These are phyloP conservation scores for Tolypocladium tundrense DNA, from an alignment of 2,329 filamentous ascomycete genomes.

Conservation along the genomic window DNA sequence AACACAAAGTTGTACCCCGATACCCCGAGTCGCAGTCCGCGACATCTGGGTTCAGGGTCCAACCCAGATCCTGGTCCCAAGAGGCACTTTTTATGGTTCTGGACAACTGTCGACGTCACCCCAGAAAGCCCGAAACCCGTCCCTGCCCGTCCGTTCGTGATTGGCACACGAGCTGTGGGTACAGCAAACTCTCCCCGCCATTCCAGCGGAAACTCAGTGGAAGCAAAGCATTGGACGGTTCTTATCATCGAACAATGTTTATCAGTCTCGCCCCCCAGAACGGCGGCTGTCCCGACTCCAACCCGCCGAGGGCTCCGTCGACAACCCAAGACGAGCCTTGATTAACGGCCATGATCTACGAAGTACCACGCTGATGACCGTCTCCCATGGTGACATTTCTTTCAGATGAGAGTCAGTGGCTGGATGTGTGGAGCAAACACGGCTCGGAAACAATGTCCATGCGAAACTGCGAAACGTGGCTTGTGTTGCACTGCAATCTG, in stretches of 20 bases:
- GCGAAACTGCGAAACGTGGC: too few species aligned
- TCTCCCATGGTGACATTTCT: too few species aligned
- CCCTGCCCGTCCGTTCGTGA: neutral
- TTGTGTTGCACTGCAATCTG: too few species aligned
- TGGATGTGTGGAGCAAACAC: too few species aligned
- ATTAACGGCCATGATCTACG: neutral
- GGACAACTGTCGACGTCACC: neutral
- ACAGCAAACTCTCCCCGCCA: neutral
- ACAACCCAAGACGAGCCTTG: neutral
- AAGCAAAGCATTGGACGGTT: neutral
- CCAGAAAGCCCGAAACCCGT: neutral
- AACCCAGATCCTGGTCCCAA: neutral
- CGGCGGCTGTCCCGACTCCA: neutral
- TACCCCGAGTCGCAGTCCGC: neutral
- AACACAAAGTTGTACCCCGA: neutral
- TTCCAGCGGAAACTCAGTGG: neutral
- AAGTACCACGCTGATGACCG: neutral
- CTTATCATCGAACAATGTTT: neutral
- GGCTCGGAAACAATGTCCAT: too few species aligned
- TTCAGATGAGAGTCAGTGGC: neutral
- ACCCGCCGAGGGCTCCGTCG: neutral
- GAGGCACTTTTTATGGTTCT: neutral
- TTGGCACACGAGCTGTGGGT: neutral
- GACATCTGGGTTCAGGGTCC: too few species aligned
- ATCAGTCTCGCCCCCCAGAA: neutral